Conservation (phyloP, 2,329 filamentous ascomycete species). For the Fusarium tjaetaba region DNA sequence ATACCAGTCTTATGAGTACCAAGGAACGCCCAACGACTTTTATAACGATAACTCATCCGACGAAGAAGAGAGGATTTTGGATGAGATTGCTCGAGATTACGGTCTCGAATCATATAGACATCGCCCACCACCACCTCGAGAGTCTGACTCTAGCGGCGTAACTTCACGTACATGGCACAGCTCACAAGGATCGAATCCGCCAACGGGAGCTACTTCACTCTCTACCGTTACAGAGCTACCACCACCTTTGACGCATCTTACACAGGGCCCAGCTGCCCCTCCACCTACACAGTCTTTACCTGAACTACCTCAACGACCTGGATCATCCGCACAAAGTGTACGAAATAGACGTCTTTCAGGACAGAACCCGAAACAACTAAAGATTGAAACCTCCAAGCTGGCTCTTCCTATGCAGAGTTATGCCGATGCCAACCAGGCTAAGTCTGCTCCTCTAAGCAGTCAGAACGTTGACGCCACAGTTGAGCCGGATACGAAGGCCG, state of each 20-base stretch:
- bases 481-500: constrained; percentile 10
- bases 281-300: constrained; percentile 61
- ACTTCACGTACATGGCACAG: constrained; percentile 85
- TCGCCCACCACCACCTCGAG: constrained; percentile 75
- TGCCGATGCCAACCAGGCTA: constrained; percentile 18
- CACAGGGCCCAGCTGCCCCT: constrained; percentile 50
- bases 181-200: constrained; percentile 77
- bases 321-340: constrained; percentile 62
- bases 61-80: constrained; percentile 81
- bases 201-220: constrained; percentile 47
- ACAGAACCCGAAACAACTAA: constrained; percentile 82
- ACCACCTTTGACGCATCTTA: constrained; percentile 30
- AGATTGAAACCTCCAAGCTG: constrained; percentile 77
- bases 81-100: constrained; percentile 88
- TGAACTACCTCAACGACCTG: constrained; percentile 52
- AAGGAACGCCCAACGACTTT: constrained; percentile 60
- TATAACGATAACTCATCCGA: constrained; percentile 73
- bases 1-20: constrained; percentile 40
- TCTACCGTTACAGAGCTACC: constrained; percentile 76
- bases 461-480: constrained; percentile 10
- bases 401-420: constrained; percentile 35
- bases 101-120: constrained; percentile 77
- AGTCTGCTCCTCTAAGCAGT: constrained; percentile 17
- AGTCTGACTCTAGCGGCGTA: constrained; percentile 83
- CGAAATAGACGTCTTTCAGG: constrained; percentile 82